Evolutionary conservation across 2,329 filamentous ascomycete genomes (phyloP), one percentile per base, ranked within the genome.

Genomic region (Claviceps sorghi): DNA sequence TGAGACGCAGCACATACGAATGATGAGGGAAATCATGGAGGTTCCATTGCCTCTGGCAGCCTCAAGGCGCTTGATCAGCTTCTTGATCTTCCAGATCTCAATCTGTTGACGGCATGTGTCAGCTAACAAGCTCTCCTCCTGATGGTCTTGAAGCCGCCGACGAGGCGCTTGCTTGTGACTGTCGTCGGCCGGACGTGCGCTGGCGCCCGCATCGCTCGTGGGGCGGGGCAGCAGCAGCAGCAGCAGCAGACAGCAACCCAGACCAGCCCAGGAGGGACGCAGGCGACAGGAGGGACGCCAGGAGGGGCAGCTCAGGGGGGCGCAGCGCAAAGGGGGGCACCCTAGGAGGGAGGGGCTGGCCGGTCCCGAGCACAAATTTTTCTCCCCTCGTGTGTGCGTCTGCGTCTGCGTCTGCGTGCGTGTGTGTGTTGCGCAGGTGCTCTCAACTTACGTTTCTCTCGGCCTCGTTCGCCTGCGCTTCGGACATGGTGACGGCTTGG

Each of bases 1-100:
- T 17, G 22, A 32, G 26, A 50, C 21, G 40, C 46, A 51, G 54
- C 53, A 75, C 86, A 65, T 76, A 94, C 88, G 93, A 67, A 98
- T 97, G 64, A 98, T 96, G 72, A 98, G 81, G 58, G 91, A 97
- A 72, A 98, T 98, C 93, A 98, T 98, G 76, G 85, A 91, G 58
- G 93, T 98, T 75, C 93, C 93, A 81, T 98, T 98, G 69, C 93
- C 93, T 69, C 94, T 82, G 62, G 94, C 94, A 57, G 88, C 86
- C 73, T 97, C 93, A 64, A 98, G 88, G 64, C 93, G 87, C 76
- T 97, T 98, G 75, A 98, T 95, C 67, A 98, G 78, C 79, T 98
- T 98, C 81, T 98, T 98, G 67, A 98, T 90, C 84, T 98, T 96
- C 87, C 86, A 90, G 75, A 84, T 84, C 72, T 84, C 81, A 64